These are phyloP conservation scores for Magnusiomyces tetraspermus DNA, from an alignment of 1,139 yeast genomes.

Conservation along the genomic window DNA sequence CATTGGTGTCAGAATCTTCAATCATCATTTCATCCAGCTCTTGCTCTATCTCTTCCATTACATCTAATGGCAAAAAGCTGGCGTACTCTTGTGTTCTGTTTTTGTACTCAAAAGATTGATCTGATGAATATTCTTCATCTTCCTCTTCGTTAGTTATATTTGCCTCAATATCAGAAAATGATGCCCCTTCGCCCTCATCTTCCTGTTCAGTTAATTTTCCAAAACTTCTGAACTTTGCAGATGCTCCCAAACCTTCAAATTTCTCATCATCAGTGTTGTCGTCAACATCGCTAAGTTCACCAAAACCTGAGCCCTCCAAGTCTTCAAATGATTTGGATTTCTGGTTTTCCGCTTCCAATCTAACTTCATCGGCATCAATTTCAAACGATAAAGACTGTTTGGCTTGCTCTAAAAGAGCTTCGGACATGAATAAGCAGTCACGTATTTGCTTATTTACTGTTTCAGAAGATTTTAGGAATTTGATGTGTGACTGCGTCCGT, in stretches of 20 bases:
- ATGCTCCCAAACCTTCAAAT: neutral
- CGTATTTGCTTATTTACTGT: slow-evolving; percentile 18
- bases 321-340: neutral
- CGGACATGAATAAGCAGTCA: slow-evolving; percentile 20
- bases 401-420: slow-evolving; percentile 20
- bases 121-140: neutral
- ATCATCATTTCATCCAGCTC: slow-evolving; percentile 1
- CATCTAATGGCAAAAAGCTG: slow-evolving; percentile 4
- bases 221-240: neutral
- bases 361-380: slow-evolving; percentile 20
- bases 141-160: neutral
- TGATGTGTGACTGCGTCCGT: slow-evolving; percentile 21
- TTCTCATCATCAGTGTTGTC: neutral
- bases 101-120: neutral
- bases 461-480: slow-evolving; percentile 21
- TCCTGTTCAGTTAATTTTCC: neutral
- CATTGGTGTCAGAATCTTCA: neutral
- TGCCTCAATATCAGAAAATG: neutral
- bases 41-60: slow-evolving; percentile 5
- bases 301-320: neutral
- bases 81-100: neutral
- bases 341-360: slow-evolving; percentile 5
- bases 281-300: neutral
- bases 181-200: neutral
- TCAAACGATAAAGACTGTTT: slow-evolving; percentile 18